phyloP scores from a whole-genome alignment of 306 rosid species.

The Senna siamea region DNA sequence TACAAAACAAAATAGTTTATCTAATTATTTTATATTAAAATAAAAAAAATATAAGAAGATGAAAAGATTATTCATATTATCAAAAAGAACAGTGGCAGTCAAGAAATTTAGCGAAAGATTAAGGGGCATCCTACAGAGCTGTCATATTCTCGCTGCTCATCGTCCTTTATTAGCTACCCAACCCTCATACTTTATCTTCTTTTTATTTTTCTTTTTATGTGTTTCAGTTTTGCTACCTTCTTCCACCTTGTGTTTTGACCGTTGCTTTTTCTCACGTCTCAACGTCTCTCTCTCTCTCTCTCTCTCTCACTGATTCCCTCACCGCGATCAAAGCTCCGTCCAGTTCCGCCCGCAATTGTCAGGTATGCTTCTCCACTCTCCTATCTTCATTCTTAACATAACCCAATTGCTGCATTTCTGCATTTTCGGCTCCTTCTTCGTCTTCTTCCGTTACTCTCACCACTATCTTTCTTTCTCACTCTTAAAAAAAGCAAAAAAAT shows the following conservation, averaged over 20 bases:
- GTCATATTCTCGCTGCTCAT: constrained; percentile 46
- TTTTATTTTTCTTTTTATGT: constrained; percentile 19
- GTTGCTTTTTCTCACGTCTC: constrained; percentile 61
- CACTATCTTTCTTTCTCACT: not conserved
- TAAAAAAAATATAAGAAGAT: too few relatives aligned
- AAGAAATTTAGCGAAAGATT: constrained; percentile 18
- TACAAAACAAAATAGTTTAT: too few relatives aligned
- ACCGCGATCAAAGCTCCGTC: constrained; percentile 51
- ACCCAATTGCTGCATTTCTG: not conserved
- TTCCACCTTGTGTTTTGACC: constrained; percentile 61
- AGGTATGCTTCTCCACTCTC: constrained; percentile 48
- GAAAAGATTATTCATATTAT: too few relatives aligned
- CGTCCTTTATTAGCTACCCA: constrained; percentile 52
- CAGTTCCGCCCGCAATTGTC: constrained; percentile 43
- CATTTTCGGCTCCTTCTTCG: constrained; percentile 25
- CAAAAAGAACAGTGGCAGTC: constrained; percentile 34
- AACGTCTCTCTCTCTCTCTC: constrained; percentile 59
- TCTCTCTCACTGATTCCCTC: constrained; percentile 43
- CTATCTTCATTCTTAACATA: too few relatives aligned
- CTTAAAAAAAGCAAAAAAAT: not conserved
- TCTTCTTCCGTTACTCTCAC: not conserved
- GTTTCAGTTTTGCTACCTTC: not conserved
- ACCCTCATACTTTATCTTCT: constrained; percentile 42
- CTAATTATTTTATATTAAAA: too few relatives aligned
- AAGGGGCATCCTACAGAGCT: constrained; percentile 30